These are phyloP conservation scores for Lasiodiplodia citricola DNA, from an alignment of 2,329 filamentous ascomycete species.

Conservation along the genomic window DNA sequence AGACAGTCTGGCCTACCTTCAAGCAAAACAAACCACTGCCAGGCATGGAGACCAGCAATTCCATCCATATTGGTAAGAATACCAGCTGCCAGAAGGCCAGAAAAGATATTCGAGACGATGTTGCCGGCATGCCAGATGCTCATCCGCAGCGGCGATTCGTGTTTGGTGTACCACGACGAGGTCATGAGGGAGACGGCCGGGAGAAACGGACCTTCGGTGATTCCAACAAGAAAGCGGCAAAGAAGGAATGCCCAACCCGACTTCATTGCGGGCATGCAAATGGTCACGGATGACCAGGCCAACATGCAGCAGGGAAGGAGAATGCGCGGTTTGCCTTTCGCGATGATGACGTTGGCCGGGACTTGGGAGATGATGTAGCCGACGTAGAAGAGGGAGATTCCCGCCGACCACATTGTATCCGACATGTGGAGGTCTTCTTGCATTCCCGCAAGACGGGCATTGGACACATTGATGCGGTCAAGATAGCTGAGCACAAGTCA, in stretches of 20 bases:
- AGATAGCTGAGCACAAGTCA: conserved; percentile 31
- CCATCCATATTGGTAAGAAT: conserved; percentile 50
- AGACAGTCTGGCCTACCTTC: conserved; percentile 35
- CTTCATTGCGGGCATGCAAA: conserved; percentile 52
- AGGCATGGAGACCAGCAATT: conserved; percentile 38
- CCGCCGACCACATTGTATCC: conserved; percentile 41
- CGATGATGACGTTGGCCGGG: conserved; percentile 5
- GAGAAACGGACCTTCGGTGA: conserved; percentile 47
- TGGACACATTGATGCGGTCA: conserved; percentile 38
- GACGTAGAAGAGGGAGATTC: conserved; percentile 34
- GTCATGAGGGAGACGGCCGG: conserved; percentile 43
- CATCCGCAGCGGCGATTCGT: conserved; percentile 57
- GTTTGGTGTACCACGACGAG: conserved; percentile 60
- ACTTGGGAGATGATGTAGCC: conserved; percentile 30
- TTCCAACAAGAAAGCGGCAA: conserved; percentile 46
- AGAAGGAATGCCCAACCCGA: conserved; percentile 43
- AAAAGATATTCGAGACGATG: conserved; percentile 57
- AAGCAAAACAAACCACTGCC: conserved; percentile 42
- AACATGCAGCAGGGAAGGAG: conserved; percentile 49
- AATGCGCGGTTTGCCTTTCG: conserved; percentile 36
- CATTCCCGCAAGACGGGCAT: conserved; percentile 41
- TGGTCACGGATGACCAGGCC: conserved; percentile 51
- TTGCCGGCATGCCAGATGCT: conserved; percentile 59
- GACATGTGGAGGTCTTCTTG: conserved; percentile 39
- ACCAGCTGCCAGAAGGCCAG: conserved; percentile 59